A percentile compares a stretch with the other conserved stretches of the same genome.
Evolutionary conservation across 164 flowering plant genomes (phyloP).

Genomic region (grape (Vitis vinifera)): ASM3070453v1 NC_081818.1:29827001-29827500

Average conservation of each 20-base stretch:
- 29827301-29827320: too few relatives aligned
- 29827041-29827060: neutral
- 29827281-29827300: neutral
- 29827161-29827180: too few relatives aligned
- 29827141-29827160: too few relatives aligned
- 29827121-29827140: neutral
- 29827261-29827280: too few relatives aligned
- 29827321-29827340: neutral
- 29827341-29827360: neutral
- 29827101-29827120: neutral
- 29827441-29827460: conserved; percentile 16
- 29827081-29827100: neutral
- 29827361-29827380: conserved; percentile 5
- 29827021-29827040: neutral
- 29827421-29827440: conserved; percentile 9
- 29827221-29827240: too few relatives aligned
- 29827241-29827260: too few relatives aligned
- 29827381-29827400: conserved; percentile 18
- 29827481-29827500: conserved; percentile 29
- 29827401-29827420: conserved; percentile 7
- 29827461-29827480: conserved; percentile 21
- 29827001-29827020: neutral
- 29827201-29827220: too few relatives aligned
- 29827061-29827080: neutral
- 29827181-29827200: too few relatives aligned